These are phyloP conservation scores for Glycyrrhiza uralensis DNA, from an alignment of 306 rosid genomes.

Conservation along the genomic window DNA sequence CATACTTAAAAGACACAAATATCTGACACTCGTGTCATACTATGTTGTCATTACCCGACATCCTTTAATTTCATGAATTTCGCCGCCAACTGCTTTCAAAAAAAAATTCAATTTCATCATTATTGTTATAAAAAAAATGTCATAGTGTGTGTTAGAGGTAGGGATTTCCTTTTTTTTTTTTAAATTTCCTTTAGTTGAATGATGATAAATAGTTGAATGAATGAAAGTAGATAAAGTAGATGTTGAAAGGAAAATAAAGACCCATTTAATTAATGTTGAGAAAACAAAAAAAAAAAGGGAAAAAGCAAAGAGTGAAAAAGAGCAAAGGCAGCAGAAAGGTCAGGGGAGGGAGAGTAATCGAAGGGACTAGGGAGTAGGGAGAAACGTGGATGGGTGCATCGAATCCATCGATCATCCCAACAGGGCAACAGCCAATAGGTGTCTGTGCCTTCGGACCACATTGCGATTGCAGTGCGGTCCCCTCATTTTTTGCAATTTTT, in stretches of 20 bases:
- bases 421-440: conserved; percentile 11
- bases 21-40: too few relatives aligned
- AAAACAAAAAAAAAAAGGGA: background rate
- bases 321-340: conserved; percentile 1
- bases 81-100: too few relatives aligned
- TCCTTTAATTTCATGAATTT: too few relatives aligned
- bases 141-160: too few relatives aligned
- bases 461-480: conserved; percentile 21
- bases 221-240: too few relatives aligned
- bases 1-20: too few relatives aligned
- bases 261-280: background rate
- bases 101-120: too few relatives aligned
- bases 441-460: conserved; percentile 34
- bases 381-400: conserved; percentile 1
- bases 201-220: too few relatives aligned
- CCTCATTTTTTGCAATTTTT: background rate
- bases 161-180: too few relatives aligned
- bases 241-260: background rate
- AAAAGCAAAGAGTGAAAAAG: background rate
- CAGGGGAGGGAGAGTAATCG: background rate
- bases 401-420: conserved; percentile 8
- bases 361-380: background rate
- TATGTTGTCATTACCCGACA: too few relatives aligned
- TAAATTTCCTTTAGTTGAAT: too few relatives aligned
- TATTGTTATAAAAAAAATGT: too few relatives aligned